Evolutionary conservation across 208 protist species (phyloP).

Genomic region (Trichomonas vaginalis): DNA sequence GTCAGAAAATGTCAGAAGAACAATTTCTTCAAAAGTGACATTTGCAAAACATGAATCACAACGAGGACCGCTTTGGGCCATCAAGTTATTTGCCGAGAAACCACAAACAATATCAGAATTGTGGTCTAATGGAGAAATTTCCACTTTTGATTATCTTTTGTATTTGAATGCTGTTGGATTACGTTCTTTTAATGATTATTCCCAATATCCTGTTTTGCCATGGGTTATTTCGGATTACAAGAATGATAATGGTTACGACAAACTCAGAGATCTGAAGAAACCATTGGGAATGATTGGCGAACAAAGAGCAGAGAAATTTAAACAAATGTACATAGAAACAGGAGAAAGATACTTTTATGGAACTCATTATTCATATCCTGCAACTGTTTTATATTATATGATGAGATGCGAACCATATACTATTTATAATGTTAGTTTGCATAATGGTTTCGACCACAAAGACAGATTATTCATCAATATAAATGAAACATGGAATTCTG

Average conservation of each 20-base stretch:
- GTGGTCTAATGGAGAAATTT: not conserved
- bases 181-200: not conserved
- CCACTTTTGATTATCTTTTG: not conserved
- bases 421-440: not conserved
- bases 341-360: not conserved
- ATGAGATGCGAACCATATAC: not conserved
- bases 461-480: not conserved
- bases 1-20: not conserved
- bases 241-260: not conserved
- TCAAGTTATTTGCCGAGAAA: not conserved
- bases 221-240: not conserved
- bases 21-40: not conserved
- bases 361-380: not conserved
- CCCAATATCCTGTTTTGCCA: constrained; percentile 7
- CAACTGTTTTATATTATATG: not conserved
- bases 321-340: not conserved
- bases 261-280: not conserved
- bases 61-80: not conserved
- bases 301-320: not conserved
- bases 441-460: not conserved
- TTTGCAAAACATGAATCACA: not conserved
- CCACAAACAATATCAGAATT: not conserved
- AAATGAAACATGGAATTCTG: not conserved
- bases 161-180: not conserved
- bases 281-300: not conserved